These are phyloP conservation scores for Fulvia fulva DNA, from an alignment of 2,329 filamentous ascomycete species.

Conservation along the genomic window DNA sequence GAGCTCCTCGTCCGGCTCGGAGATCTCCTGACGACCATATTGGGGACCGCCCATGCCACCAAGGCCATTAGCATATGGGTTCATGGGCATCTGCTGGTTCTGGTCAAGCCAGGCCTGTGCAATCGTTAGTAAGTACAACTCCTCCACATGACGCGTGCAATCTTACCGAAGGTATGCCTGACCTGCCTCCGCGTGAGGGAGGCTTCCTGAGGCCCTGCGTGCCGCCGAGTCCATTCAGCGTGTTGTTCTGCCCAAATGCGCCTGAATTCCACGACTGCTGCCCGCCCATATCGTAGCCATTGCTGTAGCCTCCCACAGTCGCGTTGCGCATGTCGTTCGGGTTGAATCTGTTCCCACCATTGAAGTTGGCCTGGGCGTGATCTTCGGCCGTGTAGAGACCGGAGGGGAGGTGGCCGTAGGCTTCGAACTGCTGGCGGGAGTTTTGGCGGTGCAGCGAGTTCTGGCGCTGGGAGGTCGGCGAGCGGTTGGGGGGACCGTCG, in stretches of 20 bases:
- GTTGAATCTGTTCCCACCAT: conserved; percentile 51
- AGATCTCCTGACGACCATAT: conserved; percentile 44
- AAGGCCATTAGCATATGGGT: conserved; percentile 45
- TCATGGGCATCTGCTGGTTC: conserved; percentile 42
- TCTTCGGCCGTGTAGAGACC: conserved; percentile 70
- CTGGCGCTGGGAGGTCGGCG: conserved; percentile 68
- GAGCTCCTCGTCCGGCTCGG: conserved; percentile 71
- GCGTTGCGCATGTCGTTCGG: conserved; percentile 53
- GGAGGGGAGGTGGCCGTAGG: conserved; percentile 61
- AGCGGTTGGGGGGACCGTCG: conserved; percentile 63
- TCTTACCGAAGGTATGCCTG: conserved; percentile 71
- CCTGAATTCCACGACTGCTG: conserved; percentile 79
- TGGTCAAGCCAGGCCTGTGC: conserved; percentile 61
- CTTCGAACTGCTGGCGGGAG: conserved; percentile 71
- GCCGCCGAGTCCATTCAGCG: conserved; percentile 44
- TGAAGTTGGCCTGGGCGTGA: conserved; percentile 45
- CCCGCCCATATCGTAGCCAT: conserved; percentile 65
- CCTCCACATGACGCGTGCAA: conserved; percentile 3
- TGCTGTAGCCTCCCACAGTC: conserved; percentile 57
- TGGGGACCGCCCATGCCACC: conserved; percentile 32
- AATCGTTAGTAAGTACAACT: conserved; percentile 20
- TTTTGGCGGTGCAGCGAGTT: conserved; percentile 62
- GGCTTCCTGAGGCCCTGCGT: conserved; percentile 45
- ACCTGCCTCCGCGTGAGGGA: conserved; percentile 51
- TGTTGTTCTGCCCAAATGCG: conserved; percentile 63